Evolutionary conservation across 495 filamentous ascomycete species (phyloP).

Genomic region (Neurospora tetraspora): DNA sequence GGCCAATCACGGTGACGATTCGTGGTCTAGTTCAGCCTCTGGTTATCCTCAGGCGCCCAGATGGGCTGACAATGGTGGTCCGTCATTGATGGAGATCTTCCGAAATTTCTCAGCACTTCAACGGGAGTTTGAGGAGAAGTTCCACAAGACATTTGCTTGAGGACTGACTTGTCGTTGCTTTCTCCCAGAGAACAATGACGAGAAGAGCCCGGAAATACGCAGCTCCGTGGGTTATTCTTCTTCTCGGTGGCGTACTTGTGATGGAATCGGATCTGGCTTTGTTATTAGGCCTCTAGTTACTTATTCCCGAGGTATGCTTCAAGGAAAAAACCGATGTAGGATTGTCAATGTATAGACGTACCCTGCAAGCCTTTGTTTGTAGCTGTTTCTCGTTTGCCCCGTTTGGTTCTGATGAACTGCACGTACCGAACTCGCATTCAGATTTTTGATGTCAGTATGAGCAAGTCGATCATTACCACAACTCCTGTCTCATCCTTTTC

Average conservation of each 20-base stretch:
- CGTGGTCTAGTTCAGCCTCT: background rate
- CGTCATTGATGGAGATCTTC: constrained; percentile 46
- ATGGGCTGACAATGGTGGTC: constrained; percentile 16
- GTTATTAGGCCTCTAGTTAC: background rate
- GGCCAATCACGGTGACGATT: constrained; percentile 6
- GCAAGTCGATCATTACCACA: background rate
- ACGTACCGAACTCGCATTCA: background rate
- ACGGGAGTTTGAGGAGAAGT: constrained; percentile 55
- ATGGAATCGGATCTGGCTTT: background rate
- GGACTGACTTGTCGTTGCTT: background rate
- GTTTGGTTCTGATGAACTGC: background rate
- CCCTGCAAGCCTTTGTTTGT: background rate
- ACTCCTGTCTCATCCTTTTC: background rate
- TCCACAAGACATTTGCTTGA: constrained; percentile 45
- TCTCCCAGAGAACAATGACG: background rate
- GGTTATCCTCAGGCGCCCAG: background rate
- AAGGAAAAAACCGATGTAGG: background rate
- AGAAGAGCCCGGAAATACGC: background rate
- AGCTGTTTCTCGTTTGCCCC: background rate
- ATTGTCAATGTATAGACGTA: background rate
- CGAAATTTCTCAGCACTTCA: constrained; percentile 45
- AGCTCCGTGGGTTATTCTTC: background rate
- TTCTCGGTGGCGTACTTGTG: background rate
- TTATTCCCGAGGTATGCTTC: background rate
- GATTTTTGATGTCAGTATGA: background rate